phyloP scores from a whole-genome alignment of 225 moss, liverwort and hornwort species.

The Rhytidiadelphus loreus region DNA sequence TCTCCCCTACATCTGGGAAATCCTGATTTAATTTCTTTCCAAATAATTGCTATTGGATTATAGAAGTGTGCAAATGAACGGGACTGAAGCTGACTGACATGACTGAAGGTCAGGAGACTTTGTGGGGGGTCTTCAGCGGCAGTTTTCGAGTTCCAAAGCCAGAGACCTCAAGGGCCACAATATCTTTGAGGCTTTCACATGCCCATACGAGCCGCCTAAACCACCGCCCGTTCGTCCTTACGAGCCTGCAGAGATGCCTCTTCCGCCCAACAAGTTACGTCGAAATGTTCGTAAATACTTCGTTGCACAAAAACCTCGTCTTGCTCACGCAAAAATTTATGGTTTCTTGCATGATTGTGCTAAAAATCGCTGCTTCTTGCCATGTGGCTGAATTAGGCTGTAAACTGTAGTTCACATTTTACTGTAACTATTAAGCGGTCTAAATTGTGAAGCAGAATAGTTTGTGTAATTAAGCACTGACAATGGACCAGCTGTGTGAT shows the following conservation, averaged over 20 bases:
- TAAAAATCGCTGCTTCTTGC: background rate
- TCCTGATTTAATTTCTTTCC: background rate
- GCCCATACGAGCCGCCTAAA: constrained; percentile 4
- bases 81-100: constrained; percentile 1
- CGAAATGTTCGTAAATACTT: constrained; percentile 18
- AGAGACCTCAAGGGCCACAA: constrained; percentile 24
- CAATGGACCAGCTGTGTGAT: background rate
- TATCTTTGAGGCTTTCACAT: constrained; percentile 16
- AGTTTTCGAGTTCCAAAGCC: constrained; percentile 19
- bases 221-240: constrained; percentile 20
- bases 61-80: background rate
- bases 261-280: constrained; percentile 17
- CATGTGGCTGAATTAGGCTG: background rate
- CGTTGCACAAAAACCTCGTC: background rate
- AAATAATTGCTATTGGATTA: background rate
- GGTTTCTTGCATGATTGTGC: background rate
- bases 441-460: background rate
- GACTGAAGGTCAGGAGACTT: constrained; percentile 22
- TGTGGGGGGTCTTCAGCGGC: constrained; percentile 26
- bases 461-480: background rate
- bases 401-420: background rate
- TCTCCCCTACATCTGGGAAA: background rate
- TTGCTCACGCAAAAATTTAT: background rate
- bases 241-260: constrained; percentile 11
- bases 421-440: background rate